phyloP scores from a whole-genome alignment of 345 rosid genomes.

The Carallia brachiata region DNA sequence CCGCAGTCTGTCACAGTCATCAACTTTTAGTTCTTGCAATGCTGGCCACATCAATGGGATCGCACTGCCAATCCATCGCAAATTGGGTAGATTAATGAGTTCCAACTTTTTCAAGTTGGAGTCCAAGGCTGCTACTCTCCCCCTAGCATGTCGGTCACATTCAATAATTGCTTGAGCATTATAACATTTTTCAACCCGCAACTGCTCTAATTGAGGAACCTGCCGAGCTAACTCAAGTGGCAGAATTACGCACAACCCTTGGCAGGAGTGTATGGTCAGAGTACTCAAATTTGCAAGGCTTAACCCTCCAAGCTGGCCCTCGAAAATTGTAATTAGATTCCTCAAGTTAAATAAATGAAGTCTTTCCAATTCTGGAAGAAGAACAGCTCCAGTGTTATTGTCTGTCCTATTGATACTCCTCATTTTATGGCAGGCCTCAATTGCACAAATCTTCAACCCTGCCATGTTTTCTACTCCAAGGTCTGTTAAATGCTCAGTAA shows the following conservation, averaged over 20 bases:
- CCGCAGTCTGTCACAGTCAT: background rate
- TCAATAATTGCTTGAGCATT: background rate
- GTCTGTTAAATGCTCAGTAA: constrained; percentile 1
- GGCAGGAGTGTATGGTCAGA: constrained; percentile 4
- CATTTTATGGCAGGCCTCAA: constrained; percentile 25
- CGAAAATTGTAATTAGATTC: constrained; percentile 6
- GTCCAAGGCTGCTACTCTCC: background rate
- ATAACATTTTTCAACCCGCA: constrained; percentile 12
- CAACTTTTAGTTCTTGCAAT: background rate
- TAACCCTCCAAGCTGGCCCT: background rate
- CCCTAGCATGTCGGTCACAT: background rate
- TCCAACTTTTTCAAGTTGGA: constrained; percentile 8
- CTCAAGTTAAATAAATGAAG: constrained; percentile 8
- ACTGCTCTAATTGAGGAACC: background rate
- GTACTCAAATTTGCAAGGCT: constrained; percentile 13
- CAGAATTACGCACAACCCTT: background rate
- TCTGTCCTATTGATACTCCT: constrained; percentile 5
- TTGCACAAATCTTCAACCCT: constrained; percentile 25
- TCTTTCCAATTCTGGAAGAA: constrained; percentile 3
- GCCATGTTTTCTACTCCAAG: constrained; percentile 11
- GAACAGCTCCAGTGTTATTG: background rate
- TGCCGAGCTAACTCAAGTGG: background rate
- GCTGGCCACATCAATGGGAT: background rate
- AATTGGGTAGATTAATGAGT: constrained; percentile 2
- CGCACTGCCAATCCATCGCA: background rate